A percentile compares a stretch with the other conserved stretches of the same genome.
Evolutionary conservation across 768 basidiomycete species (phyloP).

Genomic region (Lactifluus echinatus): DNA sequence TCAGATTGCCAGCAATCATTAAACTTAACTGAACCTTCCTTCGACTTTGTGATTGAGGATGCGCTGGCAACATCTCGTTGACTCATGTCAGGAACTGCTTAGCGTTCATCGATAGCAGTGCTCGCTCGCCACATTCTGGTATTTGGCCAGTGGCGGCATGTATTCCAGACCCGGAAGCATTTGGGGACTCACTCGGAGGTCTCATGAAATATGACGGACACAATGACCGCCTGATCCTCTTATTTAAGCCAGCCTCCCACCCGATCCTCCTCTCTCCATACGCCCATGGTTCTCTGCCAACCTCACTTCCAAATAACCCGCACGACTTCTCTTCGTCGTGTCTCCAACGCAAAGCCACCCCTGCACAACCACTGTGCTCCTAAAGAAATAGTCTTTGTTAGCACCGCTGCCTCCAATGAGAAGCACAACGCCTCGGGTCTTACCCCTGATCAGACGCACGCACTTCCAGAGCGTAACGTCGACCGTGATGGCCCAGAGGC

Average conservation of each 20-base stretch:
- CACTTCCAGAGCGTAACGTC: conserved; percentile 30
- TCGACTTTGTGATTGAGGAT: not conserved
- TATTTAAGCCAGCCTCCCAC: conserved; percentile 1
- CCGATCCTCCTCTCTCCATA: not conserved
- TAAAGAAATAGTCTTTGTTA: conserved; percentile 21
- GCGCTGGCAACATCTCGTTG: not conserved
- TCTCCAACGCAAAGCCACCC: conserved; percentile 12
- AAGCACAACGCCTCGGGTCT: conserved; percentile 34
- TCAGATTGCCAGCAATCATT: conserved; percentile 2
- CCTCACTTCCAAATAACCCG: conserved; percentile 14
- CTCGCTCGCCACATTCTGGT: no score
- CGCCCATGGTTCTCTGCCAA: conserved; percentile 16
- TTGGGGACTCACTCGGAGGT: not conserved
- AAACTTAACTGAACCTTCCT: no score
- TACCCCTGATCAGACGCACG: conserved; percentile 31
- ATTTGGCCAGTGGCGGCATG: not conserved
- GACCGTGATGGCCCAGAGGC: conserved; percentile 25
- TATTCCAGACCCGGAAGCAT: conserved; percentile 1
- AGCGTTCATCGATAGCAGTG: not conserved
- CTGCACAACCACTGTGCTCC: not conserved
- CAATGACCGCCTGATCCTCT: not conserved
- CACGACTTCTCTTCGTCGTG: conserved; percentile 15
- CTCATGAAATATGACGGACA: not conserved
- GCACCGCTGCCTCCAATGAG: conserved; percentile 12
- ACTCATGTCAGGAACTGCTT: not conserved